Base-by-base conservation (phyloP, 2,329 filamentous ascomycete species). In the Exophiala spinifera region DNA sequence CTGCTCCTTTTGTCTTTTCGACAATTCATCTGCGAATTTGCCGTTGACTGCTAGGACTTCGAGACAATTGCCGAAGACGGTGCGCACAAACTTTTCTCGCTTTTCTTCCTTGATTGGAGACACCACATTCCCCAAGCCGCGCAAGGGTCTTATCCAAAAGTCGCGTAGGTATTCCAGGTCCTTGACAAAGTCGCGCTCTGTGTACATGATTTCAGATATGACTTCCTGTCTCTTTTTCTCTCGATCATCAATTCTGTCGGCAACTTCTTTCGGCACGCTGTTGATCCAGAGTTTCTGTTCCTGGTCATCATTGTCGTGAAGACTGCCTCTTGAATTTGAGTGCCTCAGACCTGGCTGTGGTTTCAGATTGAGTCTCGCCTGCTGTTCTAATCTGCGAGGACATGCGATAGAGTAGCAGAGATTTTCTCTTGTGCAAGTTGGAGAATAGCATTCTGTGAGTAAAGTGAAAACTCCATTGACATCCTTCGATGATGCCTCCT, bases 241-340 rank as follows among this genome's bases (percentile, higher is more conserved):
- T 62, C 83, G 84, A 63, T 99, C 94, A 46, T 85, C 85, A 25
- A 96, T 86, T 67, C 86, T 89, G 64, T 97, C 91, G 0, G 91
- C 91, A 53, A 99, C 79, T 70, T 97, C 94, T 70, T 96, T 94
- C 1, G 91, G 89, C 33, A 99, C 94, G 13, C 91, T 96, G 70
- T 97, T 97, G 72, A 99, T 99, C 94, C 94, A 99, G 34, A 99
- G 81, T 72, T 97, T 97, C 75, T 97, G 94, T 70, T 97, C 91
- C 67, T 96, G 91, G 28, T 87, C 89, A 65, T 94, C 87, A 60
- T 94, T 89, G 64, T 95, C 91, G 66, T 95, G 91, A 66, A 89
- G 72, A 74, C 84, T 94, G 68, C 78, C 79, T 62, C 83, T 80
- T 4, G 85, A 87, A 51, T 85, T 81, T 62, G 86, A 83, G 31